These are phyloP conservation scores for Suillus ampliporus DNA, from an alignment of 768 basidiomycete genomes.

Conservation along the genomic window DNA sequence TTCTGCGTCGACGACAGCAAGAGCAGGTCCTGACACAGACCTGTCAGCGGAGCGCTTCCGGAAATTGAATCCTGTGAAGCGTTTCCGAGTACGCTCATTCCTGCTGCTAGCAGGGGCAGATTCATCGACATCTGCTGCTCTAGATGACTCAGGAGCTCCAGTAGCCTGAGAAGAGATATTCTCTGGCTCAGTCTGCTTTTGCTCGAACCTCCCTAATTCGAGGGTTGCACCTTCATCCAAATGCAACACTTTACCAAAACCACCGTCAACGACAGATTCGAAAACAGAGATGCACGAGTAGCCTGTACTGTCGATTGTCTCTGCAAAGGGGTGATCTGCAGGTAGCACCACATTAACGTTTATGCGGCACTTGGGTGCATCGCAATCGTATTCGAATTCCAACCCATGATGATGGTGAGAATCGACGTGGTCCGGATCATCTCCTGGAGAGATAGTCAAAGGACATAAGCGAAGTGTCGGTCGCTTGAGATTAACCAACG, in stretches of 20 bases:
- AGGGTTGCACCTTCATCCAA: constrained; percentile 80
- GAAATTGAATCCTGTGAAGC: constrained; percentile 74
- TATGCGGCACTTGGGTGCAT: constrained; percentile 83
- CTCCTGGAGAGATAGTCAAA: constrained; percentile 50
- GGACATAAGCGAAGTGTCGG: constrained; percentile 84
- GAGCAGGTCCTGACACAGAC: constrained; percentile 74
- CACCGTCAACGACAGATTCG: constrained; percentile 70
- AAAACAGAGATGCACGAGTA: constrained; percentile 43
- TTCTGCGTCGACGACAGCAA: constrained; percentile 79
- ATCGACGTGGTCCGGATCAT: constrained; percentile 51
- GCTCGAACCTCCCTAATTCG: constrained; percentile 80
- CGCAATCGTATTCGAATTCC: constrained; percentile 93
- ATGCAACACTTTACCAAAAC: constrained; percentile 76
- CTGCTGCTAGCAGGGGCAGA: constrained; percentile 21
- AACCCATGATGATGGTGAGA: constrained; percentile 73
- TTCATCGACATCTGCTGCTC: constrained; percentile 19
- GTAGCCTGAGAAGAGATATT: constrained; percentile 28
- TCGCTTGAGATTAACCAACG: constrained; percentile 92
- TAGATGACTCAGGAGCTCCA: constrained; percentile 8
- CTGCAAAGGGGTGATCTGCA: constrained; percentile 62
- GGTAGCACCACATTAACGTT: constrained; percentile 78
- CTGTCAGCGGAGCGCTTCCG: constrained; percentile 58
- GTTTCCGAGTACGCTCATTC: constrained; percentile 45
- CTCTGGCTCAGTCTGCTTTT: constrained; percentile 27
- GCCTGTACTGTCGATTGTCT: constrained; percentile 40